Percentiles rank a stretch among this genome's conserved stretches.
Conservation (phyloP, 805 yeast genomes). For the Kluyveromyces dobzhanskii region DNA sequence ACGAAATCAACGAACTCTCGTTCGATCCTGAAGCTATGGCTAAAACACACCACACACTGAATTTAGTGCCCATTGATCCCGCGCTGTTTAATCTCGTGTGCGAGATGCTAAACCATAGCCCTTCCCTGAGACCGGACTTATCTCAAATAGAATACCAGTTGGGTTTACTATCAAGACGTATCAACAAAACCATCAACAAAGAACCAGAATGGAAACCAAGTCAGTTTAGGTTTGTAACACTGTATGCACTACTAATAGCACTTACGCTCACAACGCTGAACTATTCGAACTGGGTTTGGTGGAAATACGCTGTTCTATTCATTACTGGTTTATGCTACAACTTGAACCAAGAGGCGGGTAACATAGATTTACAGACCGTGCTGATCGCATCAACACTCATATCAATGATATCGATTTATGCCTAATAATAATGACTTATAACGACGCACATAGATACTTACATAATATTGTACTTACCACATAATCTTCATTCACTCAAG, state of each 20-base stretch:
- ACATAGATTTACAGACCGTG: neutral
- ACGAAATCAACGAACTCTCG: slow-evolving; percentile 27
- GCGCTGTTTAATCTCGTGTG: slow-evolving; percentile 32
- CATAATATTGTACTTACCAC: too few species aligned
- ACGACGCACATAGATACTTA: neutral
- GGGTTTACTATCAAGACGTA: neutral
- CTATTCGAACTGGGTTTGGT: slow-evolving; percentile 3
- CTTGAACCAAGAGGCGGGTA: slow-evolving; percentile 1
- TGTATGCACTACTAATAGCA: neutral
- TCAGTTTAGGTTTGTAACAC: neutral
- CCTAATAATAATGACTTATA: neutral
- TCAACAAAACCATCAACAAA: neutral
- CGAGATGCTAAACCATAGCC: slow-evolving; percentile 2
- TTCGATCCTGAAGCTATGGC: slow-evolving; percentile 16
- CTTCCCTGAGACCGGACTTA: slow-evolving; percentile 1
- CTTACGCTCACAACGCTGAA: slow-evolving; percentile 1
- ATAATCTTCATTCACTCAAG: too few species aligned
- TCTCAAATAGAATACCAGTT: neutral
- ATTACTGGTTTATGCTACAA: slow-evolving; percentile 1
- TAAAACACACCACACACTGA: slow-evolving; percentile 13
- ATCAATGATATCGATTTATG: neutral
- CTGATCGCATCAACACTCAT: neutral
- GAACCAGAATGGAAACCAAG: neutral
- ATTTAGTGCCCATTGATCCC: slow-evolving; percentile 16
- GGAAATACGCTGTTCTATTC: slow-evolving; percentile 2